Evolutionary conservation across 768 basidiomycete species (phyloP).

Genomic region (Tulasnella sp.): DNA sequence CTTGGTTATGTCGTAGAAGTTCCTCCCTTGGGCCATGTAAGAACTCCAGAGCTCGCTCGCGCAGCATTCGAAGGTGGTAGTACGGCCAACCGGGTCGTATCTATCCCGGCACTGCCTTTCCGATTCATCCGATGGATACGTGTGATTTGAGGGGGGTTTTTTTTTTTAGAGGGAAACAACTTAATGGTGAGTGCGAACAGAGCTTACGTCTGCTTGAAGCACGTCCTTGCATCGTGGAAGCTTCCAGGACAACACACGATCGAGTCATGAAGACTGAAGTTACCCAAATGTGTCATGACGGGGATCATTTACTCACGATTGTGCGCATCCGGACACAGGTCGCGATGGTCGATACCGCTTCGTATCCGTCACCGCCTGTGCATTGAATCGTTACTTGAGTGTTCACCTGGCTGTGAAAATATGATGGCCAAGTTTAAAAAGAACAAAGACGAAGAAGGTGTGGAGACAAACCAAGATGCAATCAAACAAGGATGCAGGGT

Average conservation of each 20-base stretch:
- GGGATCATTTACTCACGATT: background rate
- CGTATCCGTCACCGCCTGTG: constrained; percentile 31
- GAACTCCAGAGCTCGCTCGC: constrained; percentile 38
- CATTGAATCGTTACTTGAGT: constrained; percentile 45
- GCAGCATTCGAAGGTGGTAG: constrained; percentile 56
- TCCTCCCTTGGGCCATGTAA: constrained; percentile 31
- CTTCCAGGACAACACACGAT: constrained; percentile 26
- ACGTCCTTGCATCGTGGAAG: constrained; percentile 44
- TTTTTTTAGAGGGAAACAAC: too few species aligned
- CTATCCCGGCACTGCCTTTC: constrained; percentile 55
- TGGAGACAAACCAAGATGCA: too few species aligned
- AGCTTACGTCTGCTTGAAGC: constrained; percentile 21
- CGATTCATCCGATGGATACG: too few species aligned
- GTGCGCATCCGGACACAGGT: constrained; percentile 8
- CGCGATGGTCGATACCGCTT: constrained; percentile 26
- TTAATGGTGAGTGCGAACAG: constrained; percentile 20
- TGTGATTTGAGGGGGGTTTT: too few species aligned
- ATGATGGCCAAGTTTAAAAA: background rate
- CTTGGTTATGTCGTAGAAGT: constrained; percentile 23
- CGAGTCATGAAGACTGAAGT: too few species aligned
- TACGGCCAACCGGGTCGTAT: constrained; percentile 56
- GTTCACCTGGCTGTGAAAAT: constrained; percentile 33
- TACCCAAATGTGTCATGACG: background rate
- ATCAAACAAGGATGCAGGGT: background rate
- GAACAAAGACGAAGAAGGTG: too few species aligned